Evolutionary conservation across 768 basidiomycete genomes (phyloP), one percentile per base, ranked within the genome.

Genomic region (Leccinum arenicola): DNA sequence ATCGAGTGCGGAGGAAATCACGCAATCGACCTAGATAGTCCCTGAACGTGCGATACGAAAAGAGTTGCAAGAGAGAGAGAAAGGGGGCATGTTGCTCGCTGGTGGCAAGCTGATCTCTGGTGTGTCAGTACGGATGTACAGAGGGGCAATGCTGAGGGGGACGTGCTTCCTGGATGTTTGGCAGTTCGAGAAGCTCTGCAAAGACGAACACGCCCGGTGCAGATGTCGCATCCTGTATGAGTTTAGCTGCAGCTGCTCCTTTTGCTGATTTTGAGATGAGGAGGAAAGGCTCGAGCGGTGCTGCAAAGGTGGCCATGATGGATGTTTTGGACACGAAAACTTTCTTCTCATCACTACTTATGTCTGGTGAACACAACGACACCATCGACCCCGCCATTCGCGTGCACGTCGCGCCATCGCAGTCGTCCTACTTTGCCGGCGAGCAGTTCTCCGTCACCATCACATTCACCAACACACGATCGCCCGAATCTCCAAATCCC

Each of bases 141-240:
- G 38, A 14, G 9, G 47, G 21, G 10, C 48, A 47, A 25, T 1
- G 17, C 29, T 8, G 47, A 43, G 23, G 4, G 19, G 7, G 40
- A 70, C 79, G 68, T 65, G 92, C 96, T 78, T 95, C 90, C 69
- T 90, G 86, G 38, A 98, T 88, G 67, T 87, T 91, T 2, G 88
- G 83, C 27, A 89, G 73, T 49, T 93, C 89, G 54, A 98, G 77
- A 54, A 99, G 76, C 72, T 98, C 95, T 0, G 87, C 84, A 68
- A 97, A 99, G 58, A 94, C 90, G 71, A 91, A 96, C 50, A 97
- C 91, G 10, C 94, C 95, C 15, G 88, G 87, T 0, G 95, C 92
- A 48, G 91, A 83, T 25, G 89, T 94, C 56, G 88, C 95, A 69
- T 97, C 89, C 66, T 86, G 82, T 31, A 95, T 76, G 56, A 95